Conservation (phyloP, 768 basidiomycete species). For the Boletus barrowsii region DNA sequence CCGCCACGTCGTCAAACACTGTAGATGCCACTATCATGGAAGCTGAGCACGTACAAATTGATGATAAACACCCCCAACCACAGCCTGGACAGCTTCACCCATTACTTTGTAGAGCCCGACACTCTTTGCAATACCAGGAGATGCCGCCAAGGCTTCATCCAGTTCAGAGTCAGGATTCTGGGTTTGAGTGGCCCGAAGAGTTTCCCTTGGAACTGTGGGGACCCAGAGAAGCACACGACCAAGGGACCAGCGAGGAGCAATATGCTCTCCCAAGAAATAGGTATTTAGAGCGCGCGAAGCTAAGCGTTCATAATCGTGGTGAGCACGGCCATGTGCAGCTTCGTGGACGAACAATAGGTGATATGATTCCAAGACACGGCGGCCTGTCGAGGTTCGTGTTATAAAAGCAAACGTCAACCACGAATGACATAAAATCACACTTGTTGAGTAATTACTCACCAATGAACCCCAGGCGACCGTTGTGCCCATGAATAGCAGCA, state of each 20-base stretch:
- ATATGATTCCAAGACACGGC: conserved; percentile 75
- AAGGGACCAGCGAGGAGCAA: conserved; percentile 74
- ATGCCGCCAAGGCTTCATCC: conserved; percentile 26
- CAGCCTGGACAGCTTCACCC: conserved; percentile 72
- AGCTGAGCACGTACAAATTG: conserved; percentile 61
- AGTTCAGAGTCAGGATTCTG: conserved; percentile 26
- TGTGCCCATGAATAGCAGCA: conserved; percentile 67
- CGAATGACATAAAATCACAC: not conserved
- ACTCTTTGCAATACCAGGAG: conserved; percentile 40
- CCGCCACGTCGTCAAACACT: too few relatives aligned
- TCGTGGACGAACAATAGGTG: conserved; percentile 69
- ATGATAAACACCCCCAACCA: conserved; percentile 73
- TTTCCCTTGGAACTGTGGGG: conserved; percentile 46
- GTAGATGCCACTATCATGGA: conserved; percentile 19
- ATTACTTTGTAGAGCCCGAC: conserved; percentile 76
- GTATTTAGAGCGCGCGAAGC: conserved; percentile 60
- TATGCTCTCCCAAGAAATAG: conserved; percentile 66
- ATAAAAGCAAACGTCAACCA: not conserved
- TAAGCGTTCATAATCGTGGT: conserved; percentile 59
- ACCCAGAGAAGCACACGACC: conserved; percentile 75
- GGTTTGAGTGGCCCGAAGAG: conserved; percentile 22
- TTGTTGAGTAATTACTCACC: conserved; percentile 38
- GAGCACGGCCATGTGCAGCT: conserved; percentile 41
- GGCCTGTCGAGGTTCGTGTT: conserved; percentile 44
- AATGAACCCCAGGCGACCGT: conserved; percentile 67